Evolutionary conservation across 495 filamentous ascomycete genomes (phyloP).

Genomic region (Entonaema liquescens): DNA sequence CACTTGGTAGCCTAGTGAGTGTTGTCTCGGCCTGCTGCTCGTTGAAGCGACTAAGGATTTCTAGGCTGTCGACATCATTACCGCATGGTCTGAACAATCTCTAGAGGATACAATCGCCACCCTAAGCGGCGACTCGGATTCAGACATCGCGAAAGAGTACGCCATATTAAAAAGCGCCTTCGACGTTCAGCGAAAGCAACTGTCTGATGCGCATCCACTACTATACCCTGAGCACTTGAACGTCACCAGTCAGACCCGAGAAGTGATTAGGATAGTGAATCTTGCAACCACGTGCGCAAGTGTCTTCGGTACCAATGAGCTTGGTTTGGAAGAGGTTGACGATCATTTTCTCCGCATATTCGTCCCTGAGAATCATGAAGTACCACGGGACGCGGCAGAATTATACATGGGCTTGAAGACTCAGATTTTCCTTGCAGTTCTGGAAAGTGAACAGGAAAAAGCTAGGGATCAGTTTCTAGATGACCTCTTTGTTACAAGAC

Average conservation of each 20-base stretch:
- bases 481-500: slow-evolving; percentile 74
- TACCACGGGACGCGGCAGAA: slow-evolving; percentile 75
- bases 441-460: slow-evolving; percentile 65
- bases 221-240: slow-evolving; percentile 77
- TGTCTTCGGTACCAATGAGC: slow-evolving; percentile 83
- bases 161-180: slow-evolving; percentile 80
- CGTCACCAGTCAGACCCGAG: slow-evolving; percentile 61
- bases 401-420: slow-evolving; percentile 87
- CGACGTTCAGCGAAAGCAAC: slow-evolving; percentile 80
- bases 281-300: slow-evolving; percentile 85
- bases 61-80: slow-evolving; percentile 56
- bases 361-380: slow-evolving; percentile 74
- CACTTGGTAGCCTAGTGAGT: slow-evolving; percentile 52
- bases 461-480: slow-evolving; percentile 73
- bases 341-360: slow-evolving; percentile 87
- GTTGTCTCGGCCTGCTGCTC: neutral
- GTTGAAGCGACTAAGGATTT: slow-evolving; percentile 20
- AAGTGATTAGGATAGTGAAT: slow-evolving; percentile 85
- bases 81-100: slow-evolving; percentile 55
- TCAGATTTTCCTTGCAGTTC: slow-evolving; percentile 78
- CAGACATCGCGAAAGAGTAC: slow-evolving; percentile 83
- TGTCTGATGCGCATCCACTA: slow-evolving; percentile 74
- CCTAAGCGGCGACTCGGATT: slow-evolving; percentile 75
- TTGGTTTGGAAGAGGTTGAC: slow-evolving; percentile 82
- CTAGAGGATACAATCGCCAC: slow-evolving; percentile 69